Conservation (phyloP, 164 flowering plant genomes). For the Aristolochia californica region DNA sequence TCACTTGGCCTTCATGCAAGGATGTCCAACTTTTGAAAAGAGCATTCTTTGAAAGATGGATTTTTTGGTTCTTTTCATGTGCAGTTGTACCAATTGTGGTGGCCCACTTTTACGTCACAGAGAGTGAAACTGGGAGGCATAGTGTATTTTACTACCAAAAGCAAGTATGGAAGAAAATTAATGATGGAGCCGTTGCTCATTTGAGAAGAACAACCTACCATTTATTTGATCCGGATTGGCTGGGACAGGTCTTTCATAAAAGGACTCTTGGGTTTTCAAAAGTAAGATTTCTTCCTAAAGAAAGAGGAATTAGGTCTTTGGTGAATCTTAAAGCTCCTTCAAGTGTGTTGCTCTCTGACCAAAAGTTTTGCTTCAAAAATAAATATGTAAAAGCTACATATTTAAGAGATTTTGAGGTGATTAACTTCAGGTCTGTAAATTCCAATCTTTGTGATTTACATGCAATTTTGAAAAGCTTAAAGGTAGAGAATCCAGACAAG, state of each 20-base stretch:
- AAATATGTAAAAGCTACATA: constrained; percentile 2
- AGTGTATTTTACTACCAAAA: constrained; percentile 58
- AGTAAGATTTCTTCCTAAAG: constrained; percentile 68
- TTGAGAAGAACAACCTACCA: constrained; percentile 29
- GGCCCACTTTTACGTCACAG: constrained; percentile 83
- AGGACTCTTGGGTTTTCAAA: constrained; percentile 71
- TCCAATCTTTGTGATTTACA: constrained; percentile 45
- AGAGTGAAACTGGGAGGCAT: constrained; percentile 58
- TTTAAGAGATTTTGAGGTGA: constrained; percentile 4
- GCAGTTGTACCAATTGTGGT: constrained; percentile 53
- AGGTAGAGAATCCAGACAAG: constrained; percentile 38
- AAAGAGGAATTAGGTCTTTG: constrained; percentile 51
- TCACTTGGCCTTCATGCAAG: constrained; percentile 16
- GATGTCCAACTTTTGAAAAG: constrained; percentile 15
- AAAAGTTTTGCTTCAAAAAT: constrained; percentile 2
- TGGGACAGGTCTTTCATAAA: constrained; percentile 23
- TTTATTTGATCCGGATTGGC: constrained; percentile 27
- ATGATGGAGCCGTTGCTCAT: constrained; percentile 18
- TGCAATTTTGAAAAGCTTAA: constrained; percentile 52
- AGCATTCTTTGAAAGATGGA: constrained; percentile 47
- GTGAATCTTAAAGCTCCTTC: constrained; percentile 67
- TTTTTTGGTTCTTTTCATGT: constrained; percentile 66
- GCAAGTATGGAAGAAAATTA: constrained; percentile 49
- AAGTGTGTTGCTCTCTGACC: constrained; percentile 6
- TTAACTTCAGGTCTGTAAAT: constrained; percentile 45